Percentiles rank a stretch among this genome's conserved stretches.
Evolutionary conservation across 75 land plant genomes (phyloP).

Genomic region (Selaginella tamariscina): DNA sequence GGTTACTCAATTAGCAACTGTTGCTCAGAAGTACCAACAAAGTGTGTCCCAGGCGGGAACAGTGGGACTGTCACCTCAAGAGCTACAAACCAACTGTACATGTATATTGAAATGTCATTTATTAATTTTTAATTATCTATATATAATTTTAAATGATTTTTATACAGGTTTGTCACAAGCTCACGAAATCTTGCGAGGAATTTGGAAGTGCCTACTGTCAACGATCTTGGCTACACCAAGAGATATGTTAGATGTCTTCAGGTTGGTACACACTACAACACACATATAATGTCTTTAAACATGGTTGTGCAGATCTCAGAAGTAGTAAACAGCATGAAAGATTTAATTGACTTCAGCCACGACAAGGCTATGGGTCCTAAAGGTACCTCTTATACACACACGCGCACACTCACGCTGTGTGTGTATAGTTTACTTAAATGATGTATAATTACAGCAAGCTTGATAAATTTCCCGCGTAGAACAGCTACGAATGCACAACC

Average conservation of each 20-base stretch:
- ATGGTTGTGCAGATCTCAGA: conserved; percentile 66
- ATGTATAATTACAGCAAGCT: conserved; percentile 24
- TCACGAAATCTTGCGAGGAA: conserved; percentile 73
- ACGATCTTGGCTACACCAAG: conserved; percentile 92
- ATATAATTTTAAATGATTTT: neutral
- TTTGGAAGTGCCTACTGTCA: conserved; percentile 71
- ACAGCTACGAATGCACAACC: neutral
- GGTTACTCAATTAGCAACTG: conserved; percentile 74
- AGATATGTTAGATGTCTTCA: conserved; percentile 93
- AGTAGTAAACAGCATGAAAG: conserved; percentile 94
- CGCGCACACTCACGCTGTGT: too few species aligned
- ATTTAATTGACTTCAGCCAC: conserved; percentile 71
- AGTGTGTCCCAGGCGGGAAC: conserved; percentile 54
- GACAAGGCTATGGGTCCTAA: conserved; percentile 74
- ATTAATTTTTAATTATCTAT: neutral
- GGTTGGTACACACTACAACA: too few species aligned
- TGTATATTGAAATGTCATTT: conserved; percentile 27
- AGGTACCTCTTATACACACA: conserved; percentile 37
- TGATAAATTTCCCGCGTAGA: conserved; percentile 22
- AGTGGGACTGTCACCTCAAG: conserved; percentile 56
- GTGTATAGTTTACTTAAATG: too few species aligned
- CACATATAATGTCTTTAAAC: neutral
- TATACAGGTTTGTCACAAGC: conserved; percentile 59
- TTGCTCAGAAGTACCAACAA: conserved; percentile 85
- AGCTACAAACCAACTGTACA: conserved; percentile 65